Conservation (phyloP, 768 basidiomycete genomes). For the Gloeostereum incarnatum region DNA sequence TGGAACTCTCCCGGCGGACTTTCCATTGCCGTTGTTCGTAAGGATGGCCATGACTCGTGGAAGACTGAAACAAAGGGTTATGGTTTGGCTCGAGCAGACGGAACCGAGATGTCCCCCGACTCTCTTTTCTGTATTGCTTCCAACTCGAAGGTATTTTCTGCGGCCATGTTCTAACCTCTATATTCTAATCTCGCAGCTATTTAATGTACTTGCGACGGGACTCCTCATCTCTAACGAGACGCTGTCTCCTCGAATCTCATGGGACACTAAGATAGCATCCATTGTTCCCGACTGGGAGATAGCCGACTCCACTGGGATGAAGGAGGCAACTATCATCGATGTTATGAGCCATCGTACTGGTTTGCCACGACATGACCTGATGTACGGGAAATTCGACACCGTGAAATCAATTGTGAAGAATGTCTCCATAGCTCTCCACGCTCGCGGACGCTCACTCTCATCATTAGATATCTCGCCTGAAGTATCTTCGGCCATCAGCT, state of each 20-base stretch:
- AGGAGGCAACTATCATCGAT: conserved; percentile 12
- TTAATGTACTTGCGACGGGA: conserved; percentile 15
- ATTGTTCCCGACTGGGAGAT: conserved; percentile 17
- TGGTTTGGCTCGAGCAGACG: conserved; percentile 12
- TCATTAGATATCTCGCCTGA: conserved; percentile 8
- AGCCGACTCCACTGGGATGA: conserved; percentile 13
- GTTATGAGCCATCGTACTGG: conserved; percentile 13
- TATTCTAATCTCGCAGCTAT: conserved; percentile 18
- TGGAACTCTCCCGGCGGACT: conserved; percentile 14
- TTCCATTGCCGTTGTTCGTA: conserved; percentile 10
- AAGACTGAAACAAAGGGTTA: conserved; percentile 13
- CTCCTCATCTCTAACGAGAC: conserved; percentile 18
- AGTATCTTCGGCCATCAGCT: conserved; percentile 11
- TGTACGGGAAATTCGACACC: conserved; percentile 6
- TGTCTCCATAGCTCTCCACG: neutral
- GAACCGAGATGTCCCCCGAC: conserved; percentile 10
- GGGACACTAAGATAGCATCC: conserved; percentile 15
- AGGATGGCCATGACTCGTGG: conserved; percentile 11
- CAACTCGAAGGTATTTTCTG: conserved; percentile 17
- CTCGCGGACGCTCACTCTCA: accelerated
- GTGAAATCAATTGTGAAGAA: conserved; percentile 5
- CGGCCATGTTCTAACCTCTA: too few relatives aligned
- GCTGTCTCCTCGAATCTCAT: conserved; percentile 14
- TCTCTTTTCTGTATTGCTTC: conserved; percentile 13
- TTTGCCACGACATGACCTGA: conserved; percentile 11